These are phyloP conservation scores for Coemansia sp. DNA, from an alignment of 192 early-diverging fungal species.

Conservation along the genomic window DNA sequence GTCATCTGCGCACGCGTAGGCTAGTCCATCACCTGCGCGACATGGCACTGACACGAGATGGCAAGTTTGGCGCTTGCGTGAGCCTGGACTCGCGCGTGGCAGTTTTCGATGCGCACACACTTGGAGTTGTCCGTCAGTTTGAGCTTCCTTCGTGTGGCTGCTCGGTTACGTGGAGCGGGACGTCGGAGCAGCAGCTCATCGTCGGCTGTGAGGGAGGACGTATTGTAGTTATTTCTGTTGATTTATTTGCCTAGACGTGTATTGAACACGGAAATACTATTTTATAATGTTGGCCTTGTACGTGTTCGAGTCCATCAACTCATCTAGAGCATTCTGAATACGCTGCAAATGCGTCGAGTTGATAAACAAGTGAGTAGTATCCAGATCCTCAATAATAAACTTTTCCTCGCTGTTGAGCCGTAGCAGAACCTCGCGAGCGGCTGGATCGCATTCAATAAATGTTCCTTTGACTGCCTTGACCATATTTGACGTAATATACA, in stretches of 20 bases:
- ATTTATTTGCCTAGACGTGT: not conserved
- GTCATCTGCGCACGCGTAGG: constrained; percentile 46
- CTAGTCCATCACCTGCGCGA: constrained; percentile 38
- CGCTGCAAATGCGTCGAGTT: constrained; percentile 59
- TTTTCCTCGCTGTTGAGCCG: constrained; percentile 65
- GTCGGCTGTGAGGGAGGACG: constrained; percentile 43
- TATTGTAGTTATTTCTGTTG: constrained; percentile 30
- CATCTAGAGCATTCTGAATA: constrained; percentile 64
- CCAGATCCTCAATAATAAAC: constrained; percentile 83
- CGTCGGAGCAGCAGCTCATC: constrained; percentile 35
- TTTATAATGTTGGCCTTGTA: constrained; percentile 57
- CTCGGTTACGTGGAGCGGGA: constrained; percentile 41
- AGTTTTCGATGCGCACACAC: constrained; percentile 28
- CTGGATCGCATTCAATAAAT: constrained; percentile 71
- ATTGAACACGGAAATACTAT: constrained; percentile 2
- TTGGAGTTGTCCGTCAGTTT: constrained; percentile 43
- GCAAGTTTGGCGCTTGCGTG: constrained; percentile 37
- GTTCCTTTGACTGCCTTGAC: constrained; percentile 50
- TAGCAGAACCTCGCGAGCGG: constrained; percentile 74
- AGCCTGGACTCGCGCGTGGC: constrained; percentile 44
- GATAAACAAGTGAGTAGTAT: constrained; percentile 80
- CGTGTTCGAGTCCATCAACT: constrained; percentile 71
- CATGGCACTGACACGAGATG: constrained; percentile 42
- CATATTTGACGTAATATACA: constrained; percentile 13
- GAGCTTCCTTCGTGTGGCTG: constrained; percentile 45